Conservation (phyloP, 2,329 filamentous ascomycete genomes). For the Aspergillus sp. region DNA sequence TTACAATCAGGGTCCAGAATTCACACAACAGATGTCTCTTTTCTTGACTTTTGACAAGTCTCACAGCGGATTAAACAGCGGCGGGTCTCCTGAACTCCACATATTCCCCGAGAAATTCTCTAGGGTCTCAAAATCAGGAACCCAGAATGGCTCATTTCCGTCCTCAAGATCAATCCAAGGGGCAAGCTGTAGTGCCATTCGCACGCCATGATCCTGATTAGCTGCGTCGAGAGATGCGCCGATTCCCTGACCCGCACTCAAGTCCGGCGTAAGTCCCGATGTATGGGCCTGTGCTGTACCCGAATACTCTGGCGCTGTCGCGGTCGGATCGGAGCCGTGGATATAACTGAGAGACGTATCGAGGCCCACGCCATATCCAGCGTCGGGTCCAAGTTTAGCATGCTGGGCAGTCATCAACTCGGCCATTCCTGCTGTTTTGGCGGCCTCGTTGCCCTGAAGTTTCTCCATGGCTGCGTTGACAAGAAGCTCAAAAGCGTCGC, state of each 20-base stretch:
- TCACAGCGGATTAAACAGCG: conserved; percentile 30
- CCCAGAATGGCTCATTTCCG: conserved; percentile 37
- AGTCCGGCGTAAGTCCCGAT: conserved; percentile 12
- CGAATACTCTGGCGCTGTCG: not conserved
- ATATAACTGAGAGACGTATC: not conserved
- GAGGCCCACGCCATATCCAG: not conserved
- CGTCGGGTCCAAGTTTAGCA: conserved; percentile 14
- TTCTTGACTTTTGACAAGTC: no score
- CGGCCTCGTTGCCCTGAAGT: conserved; percentile 39
- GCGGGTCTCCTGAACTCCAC: conserved; percentile 30
- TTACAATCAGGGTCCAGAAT: not conserved
- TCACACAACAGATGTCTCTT: no score
- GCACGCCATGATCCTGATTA: conserved; percentile 36
- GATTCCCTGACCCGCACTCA: not conserved
- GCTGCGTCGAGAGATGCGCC: conserved; percentile 12
- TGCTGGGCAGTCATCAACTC: conserved; percentile 43
- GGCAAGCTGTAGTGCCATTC: conserved; percentile 40
- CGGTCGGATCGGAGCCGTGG: not conserved
- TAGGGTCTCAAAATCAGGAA: conserved; percentile 40
- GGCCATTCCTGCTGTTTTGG: conserved; percentile 37
- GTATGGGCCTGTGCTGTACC: not conserved
- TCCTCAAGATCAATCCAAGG: conserved; percentile 42
- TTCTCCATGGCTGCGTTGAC: conserved; percentile 51
- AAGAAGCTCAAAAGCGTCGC: conserved; percentile 50
- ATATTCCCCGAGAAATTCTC: conserved; percentile 31